A percentile compares a stretch with the other conserved stretches of the same genome.
These are phyloP conservation scores for Lineolata rhizophorae DNA, from an alignment of 495 filamentous ascomycete genomes.

Conservation along the genomic window DNA sequence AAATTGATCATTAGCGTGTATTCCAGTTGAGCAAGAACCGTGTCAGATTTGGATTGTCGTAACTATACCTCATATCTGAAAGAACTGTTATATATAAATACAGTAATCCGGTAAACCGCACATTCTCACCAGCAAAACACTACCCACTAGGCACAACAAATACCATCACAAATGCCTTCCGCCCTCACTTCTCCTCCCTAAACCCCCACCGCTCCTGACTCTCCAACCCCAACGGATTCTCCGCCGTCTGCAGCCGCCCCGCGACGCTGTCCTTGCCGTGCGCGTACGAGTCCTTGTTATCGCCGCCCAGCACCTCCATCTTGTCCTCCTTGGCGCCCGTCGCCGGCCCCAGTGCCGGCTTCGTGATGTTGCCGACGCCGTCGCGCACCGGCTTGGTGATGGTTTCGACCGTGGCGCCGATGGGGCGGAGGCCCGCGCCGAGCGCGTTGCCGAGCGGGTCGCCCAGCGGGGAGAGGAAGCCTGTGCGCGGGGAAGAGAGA, in stretches of 20 bases:
- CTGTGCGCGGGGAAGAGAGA: too few relatives aligned
- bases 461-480: too few relatives aligned
- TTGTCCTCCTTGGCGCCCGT: conserved; percentile 10
- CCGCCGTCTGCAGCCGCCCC: conserved; percentile 12
- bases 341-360: conserved; percentile 9
- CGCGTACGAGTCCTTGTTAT: conserved; percentile 14
- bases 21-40: too few relatives aligned
- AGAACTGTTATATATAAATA: too few relatives aligned
- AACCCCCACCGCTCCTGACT: conserved; percentile 13
- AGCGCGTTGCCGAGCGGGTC: conserved; percentile 10
- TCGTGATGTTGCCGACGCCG: conserved; percentile 10
- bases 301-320: conserved; percentile 10
- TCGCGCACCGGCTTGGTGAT: conserved; percentile 9
- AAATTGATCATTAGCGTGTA: too few relatives aligned
- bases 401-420: conserved; percentile 8
- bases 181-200: conserved; percentile 12
- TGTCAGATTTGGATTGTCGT: too few relatives aligned
- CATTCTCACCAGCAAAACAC: too few relatives aligned
- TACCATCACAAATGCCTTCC: too few relatives aligned
- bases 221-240: conserved; percentile 16
- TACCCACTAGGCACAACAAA: too few relatives aligned
- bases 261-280: conserved; percentile 12
- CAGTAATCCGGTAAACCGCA: too few relatives aligned
- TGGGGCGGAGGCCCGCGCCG: conserved; percentile 8
- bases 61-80: too few relatives aligned